phyloP scores from a whole-genome alignment of 106 monocot species.

The Acorus calamus region DNA sequence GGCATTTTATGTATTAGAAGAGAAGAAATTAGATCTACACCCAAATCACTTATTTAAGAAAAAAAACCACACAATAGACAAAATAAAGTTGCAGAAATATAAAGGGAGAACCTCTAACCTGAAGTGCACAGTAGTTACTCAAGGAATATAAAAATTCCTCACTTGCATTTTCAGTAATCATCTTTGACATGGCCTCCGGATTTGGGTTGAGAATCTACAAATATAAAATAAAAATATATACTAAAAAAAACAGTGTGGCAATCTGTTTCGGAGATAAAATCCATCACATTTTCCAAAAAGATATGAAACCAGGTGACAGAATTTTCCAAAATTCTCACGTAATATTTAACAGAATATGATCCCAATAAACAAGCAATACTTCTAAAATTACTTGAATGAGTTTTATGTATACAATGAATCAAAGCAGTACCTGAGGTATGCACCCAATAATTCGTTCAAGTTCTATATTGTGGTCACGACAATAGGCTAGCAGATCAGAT shows the following conservation, averaged over 20 bases:
- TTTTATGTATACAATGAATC: too few species aligned
- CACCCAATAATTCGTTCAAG: slow-evolving; percentile 94
- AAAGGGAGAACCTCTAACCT: slow-evolving; percentile 33
- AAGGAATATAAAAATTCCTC: slow-evolving; percentile 85
- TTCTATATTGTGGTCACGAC: slow-evolving; percentile 65
- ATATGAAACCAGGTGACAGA: too few species aligned
- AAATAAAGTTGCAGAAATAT: neutral
- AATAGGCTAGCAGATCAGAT: slow-evolving; percentile 90
- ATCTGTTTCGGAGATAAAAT: too few species aligned
- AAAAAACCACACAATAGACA: neutral
- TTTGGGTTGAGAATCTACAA: slow-evolving; percentile 93
- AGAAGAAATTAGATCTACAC: neutral
- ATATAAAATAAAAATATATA: neutral
- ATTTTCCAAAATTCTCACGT: too few species aligned
- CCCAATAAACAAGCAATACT: too few species aligned
- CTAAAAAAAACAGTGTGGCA: neutral
- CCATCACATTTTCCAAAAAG: too few species aligned
- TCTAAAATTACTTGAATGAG: too few species aligned
- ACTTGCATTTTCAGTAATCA: slow-evolving; percentile 89
- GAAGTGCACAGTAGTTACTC: slow-evolving; percentile 97
- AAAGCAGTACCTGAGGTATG: slow-evolving; percentile 81
- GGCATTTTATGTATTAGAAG: neutral
- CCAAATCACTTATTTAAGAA: neutral
- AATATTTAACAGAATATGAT: too few species aligned
- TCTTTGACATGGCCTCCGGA: slow-evolving; percentile 94